These are phyloP conservation scores for Platanthera guangdongensis DNA, from an alignment of 106 monocot genomes.

Conservation along the genomic window DNA sequence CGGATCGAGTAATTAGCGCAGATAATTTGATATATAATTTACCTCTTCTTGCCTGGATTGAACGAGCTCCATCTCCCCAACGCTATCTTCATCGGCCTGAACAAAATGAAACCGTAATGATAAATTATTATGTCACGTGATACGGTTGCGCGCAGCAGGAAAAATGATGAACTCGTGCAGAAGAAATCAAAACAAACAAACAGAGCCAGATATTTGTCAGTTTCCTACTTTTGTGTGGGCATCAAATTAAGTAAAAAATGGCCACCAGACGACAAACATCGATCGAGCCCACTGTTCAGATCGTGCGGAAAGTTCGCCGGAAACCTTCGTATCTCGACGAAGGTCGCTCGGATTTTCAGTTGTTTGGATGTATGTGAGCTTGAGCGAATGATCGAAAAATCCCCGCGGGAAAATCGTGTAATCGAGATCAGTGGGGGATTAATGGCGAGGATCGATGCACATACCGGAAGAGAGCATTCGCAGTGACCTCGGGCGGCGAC, in stretches of 20 bases:
- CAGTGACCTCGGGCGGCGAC: neutral
- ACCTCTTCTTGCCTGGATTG: conserved; percentile 68
- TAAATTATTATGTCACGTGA: neutral
- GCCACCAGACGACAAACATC: neutral
- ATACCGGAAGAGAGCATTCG: conserved; percentile 1
- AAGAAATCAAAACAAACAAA: neutral
- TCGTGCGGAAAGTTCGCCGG: neutral
- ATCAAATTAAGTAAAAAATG: neutral
- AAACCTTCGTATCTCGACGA: neutral
- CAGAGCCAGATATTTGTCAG: conserved; percentile 2
- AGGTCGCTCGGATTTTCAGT: neutral
- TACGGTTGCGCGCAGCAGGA: neutral
- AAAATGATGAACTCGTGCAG: neutral
- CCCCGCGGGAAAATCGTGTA: neutral
- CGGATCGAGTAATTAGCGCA: neutral
- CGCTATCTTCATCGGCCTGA: conserved; percentile 45
- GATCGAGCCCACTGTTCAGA: neutral
- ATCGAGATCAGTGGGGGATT: neutral
- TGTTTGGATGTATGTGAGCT: neutral
- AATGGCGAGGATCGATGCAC: neutral
- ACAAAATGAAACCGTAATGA: neutral
- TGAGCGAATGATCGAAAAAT: neutral
- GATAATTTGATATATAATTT: neutral
- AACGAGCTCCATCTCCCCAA: conserved; percentile 48
- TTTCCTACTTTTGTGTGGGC: neutral